Evolutionary conservation across 176 grass and related monocot genomes (phyloP).

Genomic region (Rhynchospora breviuscula): DNA sequence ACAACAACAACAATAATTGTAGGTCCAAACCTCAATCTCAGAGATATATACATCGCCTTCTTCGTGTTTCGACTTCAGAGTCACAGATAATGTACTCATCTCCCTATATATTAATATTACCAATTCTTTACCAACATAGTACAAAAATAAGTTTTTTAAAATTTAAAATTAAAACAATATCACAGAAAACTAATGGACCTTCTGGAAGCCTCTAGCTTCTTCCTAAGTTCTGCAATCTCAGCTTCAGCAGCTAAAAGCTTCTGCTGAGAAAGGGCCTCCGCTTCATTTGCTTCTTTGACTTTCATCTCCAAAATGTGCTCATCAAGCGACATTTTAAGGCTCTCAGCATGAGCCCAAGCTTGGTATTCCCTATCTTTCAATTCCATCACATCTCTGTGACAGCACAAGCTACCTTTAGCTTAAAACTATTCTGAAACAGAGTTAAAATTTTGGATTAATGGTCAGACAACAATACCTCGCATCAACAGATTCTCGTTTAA

Average conservation of each 20-base stretch:
- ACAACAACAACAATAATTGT: conserved; percentile 20
- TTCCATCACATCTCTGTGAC: conserved; percentile 67
- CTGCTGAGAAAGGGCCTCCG: conserved; percentile 90
- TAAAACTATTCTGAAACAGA: background rate
- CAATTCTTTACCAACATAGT: conserved; percentile 14
- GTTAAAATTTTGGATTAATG: background rate
- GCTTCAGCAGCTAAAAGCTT: conserved; percentile 76
- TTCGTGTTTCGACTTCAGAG: conserved; percentile 76
- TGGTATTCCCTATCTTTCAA: conserved; percentile 56
- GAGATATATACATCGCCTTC: conserved; percentile 66
- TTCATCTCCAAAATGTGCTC: conserved; percentile 78
- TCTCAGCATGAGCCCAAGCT: conserved; percentile 66
- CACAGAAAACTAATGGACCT: conserved; percentile 43
- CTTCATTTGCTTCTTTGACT: conserved; percentile 94
- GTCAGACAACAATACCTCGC: conserved; percentile 45
- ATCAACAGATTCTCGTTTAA: conserved; percentile 60
- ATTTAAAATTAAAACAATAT: background rate
- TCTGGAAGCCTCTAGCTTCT: conserved; percentile 61
- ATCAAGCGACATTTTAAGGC: conserved; percentile 81
- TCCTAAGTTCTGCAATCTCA: conserved; percentile 74
- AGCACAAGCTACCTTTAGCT: conserved; percentile 10
- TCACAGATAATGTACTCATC: conserved; percentile 51
- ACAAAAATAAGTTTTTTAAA: conserved; percentile 15
- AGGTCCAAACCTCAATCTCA: conserved; percentile 69
- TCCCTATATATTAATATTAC: conserved; percentile 38